Conservation (phyloP, 805 yeast species). For the Yueomyces sp. region DNA sequence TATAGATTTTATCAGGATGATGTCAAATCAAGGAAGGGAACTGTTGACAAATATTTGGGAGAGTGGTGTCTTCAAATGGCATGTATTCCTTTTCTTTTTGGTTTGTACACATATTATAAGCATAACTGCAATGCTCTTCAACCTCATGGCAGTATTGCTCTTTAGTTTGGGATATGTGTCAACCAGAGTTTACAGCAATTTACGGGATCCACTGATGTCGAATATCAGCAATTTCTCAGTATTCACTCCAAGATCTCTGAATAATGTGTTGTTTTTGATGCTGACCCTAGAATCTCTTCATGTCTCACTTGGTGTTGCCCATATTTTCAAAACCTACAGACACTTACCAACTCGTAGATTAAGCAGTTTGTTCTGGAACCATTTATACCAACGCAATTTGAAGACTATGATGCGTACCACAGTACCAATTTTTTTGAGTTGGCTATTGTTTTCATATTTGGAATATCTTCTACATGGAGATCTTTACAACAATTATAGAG, state of each 20-base stretch:
- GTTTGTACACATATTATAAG: neutral
- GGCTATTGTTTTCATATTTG: conserved; percentile 5
- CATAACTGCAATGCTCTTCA: neutral
- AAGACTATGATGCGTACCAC: neutral
- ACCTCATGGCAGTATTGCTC: neutral
- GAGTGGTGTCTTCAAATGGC: neutral
- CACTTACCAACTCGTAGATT: neutral
- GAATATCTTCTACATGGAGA: conserved; percentile 9
- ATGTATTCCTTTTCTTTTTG: neutral
- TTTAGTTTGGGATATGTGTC: neutral
- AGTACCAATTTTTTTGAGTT: conserved; percentile 4
- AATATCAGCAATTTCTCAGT: neutral
- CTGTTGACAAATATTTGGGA: neutral
- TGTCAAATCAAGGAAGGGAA: neutral
- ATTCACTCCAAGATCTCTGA: neutral
- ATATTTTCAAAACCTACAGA: neutral
- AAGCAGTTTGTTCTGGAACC: neutral
- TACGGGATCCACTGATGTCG: neutral
- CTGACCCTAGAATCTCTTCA: neutral
- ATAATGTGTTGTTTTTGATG: neutral
- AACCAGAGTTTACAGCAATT: neutral
- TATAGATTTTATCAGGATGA: neutral
- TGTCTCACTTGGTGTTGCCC: neutral
- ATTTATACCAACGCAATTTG: neutral
- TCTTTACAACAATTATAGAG: conserved; percentile 4